A percentile compares a stretch with the other conserved stretches of the same genome.
Evolutionary conservation across 805 yeast species (phyloP).

Genomic region (Saturnispora sanitii): DNA sequence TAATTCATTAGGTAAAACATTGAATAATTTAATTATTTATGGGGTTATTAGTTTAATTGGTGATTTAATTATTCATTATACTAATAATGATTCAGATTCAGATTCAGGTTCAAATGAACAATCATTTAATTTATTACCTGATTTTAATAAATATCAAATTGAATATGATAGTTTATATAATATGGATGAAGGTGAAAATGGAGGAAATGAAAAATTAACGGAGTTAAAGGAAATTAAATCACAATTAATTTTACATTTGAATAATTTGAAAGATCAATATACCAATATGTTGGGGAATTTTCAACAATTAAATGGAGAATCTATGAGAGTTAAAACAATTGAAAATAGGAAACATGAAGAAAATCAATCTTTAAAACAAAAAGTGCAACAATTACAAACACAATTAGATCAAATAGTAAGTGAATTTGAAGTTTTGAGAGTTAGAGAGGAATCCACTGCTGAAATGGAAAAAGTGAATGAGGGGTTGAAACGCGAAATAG

Average conservation of each 20-base stretch:
- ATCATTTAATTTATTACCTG: background rate
- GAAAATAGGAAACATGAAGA: conserved; percentile 15
- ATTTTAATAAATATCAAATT: background rate
- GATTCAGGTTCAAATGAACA: background rate
- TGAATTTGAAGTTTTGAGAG: conserved; percentile 25
- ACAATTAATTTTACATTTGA: conserved; percentile 1
- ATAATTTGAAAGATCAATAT: conserved; percentile 14
- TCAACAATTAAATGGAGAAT: conserved; percentile 26
- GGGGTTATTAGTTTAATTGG: conserved; percentile 3
- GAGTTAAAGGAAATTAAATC: background rate
- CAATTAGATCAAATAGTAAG: conserved; percentile 12
- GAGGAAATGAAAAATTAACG: background rate
- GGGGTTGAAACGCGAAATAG: conserved; percentile 16
- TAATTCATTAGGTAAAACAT: background rate
- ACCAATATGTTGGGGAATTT: conserved; percentile 24
- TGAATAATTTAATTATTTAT: conserved; percentile 5
- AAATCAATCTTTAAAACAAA: conserved; percentile 14
- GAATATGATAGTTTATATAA: conserved; percentile 1
- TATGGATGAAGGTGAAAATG: background rate
- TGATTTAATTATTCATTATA: background rate
- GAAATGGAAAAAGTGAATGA: conserved; percentile 22
- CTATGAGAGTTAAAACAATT: conserved; percentile 20
- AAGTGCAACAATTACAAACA: conserved; percentile 13
- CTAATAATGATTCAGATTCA: background rate
- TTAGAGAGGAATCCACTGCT: conserved; percentile 24